A percentile compares a stretch with the other conserved stretches of the same genome.
phyloP scores from a whole-genome alignment of 768 basidiomycete genomes.

The Auricularia sp. region DNA sequence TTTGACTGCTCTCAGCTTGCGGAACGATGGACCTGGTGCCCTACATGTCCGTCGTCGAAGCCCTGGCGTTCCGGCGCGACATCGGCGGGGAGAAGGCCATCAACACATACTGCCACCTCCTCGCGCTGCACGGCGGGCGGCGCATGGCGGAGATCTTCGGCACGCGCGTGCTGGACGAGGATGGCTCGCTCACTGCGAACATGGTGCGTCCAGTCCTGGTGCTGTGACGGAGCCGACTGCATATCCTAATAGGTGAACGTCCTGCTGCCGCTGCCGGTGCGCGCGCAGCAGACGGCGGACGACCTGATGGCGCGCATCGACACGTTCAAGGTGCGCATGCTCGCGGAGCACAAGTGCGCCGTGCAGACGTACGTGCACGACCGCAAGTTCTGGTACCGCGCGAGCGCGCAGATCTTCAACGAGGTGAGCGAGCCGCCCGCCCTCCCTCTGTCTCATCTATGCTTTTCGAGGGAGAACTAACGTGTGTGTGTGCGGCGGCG shows the following conservation, averaged over 20 bases:
- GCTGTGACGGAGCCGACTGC: not conserved
- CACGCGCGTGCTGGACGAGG: slow-evolving; percentile 52
- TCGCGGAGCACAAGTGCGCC: not conserved
- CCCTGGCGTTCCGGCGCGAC: slow-evolving; percentile 60
- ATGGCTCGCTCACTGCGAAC: slow-evolving; percentile 42
- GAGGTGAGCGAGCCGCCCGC: not conserved
- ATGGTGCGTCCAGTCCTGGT: slow-evolving; percentile 40
- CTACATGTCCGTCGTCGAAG: slow-evolving; percentile 40
- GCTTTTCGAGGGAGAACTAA: too few relatives aligned
- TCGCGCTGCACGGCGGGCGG: slow-evolving; percentile 60
- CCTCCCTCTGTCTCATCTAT: not conserved
- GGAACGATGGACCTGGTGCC: slow-evolving; percentile 52
- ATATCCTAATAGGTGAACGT: not conserved
- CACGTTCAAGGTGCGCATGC: not conserved
- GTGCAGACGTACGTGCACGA: not conserved
- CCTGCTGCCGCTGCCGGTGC: not conserved
- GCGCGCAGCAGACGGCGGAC: not conserved
- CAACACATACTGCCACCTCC: slow-evolving; percentile 53
- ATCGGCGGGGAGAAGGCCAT: slow-evolving; percentile 71
- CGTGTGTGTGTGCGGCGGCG: too few relatives aligned
- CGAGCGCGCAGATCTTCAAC: not conserved
- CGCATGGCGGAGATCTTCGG: slow-evolving; percentile 48
- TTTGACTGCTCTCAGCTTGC: slow-evolving; percentile 25
- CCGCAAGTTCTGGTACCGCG: not conserved
- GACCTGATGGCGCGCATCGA: not conserved